A percentile compares a stretch with the other conserved stretches of the same genome.
Conservation (phyloP, 371 early-diverging fungal species). For the Mortierella sp. region DNA sequence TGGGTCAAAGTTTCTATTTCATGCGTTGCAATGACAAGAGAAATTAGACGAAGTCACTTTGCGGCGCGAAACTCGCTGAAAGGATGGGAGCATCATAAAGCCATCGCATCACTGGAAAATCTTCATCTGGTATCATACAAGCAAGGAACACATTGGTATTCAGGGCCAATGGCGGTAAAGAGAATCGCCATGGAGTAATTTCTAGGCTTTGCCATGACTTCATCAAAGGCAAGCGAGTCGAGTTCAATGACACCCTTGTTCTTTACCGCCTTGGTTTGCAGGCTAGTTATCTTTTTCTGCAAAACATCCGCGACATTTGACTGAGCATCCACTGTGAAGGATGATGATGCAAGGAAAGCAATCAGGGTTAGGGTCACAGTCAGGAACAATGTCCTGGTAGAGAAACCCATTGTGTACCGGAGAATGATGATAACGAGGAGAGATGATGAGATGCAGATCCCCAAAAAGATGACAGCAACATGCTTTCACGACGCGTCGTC, state of each 20-base stretch:
- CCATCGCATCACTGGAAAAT: not conserved
- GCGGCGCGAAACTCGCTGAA: not conserved
- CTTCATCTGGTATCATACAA: slow-evolving; percentile 58
- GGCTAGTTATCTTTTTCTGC: slow-evolving; percentile 42
- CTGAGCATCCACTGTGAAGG: slow-evolving; percentile 22
- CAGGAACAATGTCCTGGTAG: slow-evolving; percentile 34
- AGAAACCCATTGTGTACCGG: slow-evolving; percentile 25
- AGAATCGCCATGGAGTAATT: slow-evolving; percentile 83
- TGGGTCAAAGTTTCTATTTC: slow-evolving; percentile 77
- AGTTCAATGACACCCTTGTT: slow-evolving; percentile 70
- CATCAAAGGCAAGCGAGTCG: slow-evolving; percentile 69
- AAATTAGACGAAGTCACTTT: not conserved
- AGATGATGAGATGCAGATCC: not conserved
- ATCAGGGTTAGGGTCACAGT: slow-evolving; percentile 25
- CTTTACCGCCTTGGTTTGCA: slow-evolving; percentile 58
- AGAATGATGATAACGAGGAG: not conserved
- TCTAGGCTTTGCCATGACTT: slow-evolving; percentile 78
- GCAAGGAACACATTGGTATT: slow-evolving; percentile 82
- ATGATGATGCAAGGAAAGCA: slow-evolving; percentile 29
- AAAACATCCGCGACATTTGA: slow-evolving; percentile 21
- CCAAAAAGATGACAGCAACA: not conserved
- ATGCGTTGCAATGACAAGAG: not conserved
- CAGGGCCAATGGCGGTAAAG: slow-evolving; percentile 79
- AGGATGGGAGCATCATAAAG: not conserved
- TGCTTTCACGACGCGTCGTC: not conserved